Percentiles rank a stretch among this genome's conserved stretches.
These are phyloP conservation scores for Didymella pinodella DNA, from an alignment of 2,329 filamentous ascomycete species.

Conservation along the genomic window DNA sequence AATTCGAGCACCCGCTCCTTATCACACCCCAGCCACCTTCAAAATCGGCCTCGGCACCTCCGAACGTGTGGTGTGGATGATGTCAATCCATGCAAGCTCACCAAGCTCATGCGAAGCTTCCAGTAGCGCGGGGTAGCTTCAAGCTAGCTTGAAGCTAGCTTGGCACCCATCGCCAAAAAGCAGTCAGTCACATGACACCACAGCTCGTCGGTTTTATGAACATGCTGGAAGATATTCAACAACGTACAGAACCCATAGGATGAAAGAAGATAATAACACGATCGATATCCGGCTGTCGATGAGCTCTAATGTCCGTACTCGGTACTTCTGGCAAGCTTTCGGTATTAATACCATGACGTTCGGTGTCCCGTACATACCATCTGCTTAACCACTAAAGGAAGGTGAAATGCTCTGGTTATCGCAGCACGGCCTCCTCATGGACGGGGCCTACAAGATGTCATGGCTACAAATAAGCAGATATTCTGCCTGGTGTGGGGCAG, in stretches of 20 bases:
- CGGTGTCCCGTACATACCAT: conserved; percentile 3
- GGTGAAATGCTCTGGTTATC: conserved; percentile 20
- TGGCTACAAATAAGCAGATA: conserved; percentile 4
- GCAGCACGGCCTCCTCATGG: conserved; percentile 1
- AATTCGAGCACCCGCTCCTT: no score
- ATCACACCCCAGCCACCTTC: not conserved
- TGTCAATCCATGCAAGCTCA: conserved; percentile 18
- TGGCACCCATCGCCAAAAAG: not conserved
- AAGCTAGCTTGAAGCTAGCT: conserved; percentile 7
- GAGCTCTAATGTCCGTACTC: not conserved
- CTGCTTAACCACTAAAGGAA: conserved; percentile 28
- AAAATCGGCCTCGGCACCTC: not conserved
- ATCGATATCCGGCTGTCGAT: no score
- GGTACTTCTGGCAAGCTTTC: not conserved
- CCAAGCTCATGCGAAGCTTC: conserved; percentile 20
- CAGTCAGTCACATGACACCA: not conserved
- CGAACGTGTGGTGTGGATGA: not conserved
- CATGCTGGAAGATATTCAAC: not conserved
- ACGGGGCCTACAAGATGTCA: not conserved
- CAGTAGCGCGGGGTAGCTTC: conserved; percentile 13
- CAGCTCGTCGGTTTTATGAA: not conserved
- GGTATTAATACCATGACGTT: conserved; percentile 10
- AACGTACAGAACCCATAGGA: not conserved
- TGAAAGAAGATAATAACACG: not conserved
- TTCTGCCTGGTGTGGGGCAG: not conserved